Percentiles rank a stretch among this genome's conserved stretches.
Conservation (phyloP, 2,329 filamentous ascomycete genomes). For the Ophiostoma fasciatum region DNA sequence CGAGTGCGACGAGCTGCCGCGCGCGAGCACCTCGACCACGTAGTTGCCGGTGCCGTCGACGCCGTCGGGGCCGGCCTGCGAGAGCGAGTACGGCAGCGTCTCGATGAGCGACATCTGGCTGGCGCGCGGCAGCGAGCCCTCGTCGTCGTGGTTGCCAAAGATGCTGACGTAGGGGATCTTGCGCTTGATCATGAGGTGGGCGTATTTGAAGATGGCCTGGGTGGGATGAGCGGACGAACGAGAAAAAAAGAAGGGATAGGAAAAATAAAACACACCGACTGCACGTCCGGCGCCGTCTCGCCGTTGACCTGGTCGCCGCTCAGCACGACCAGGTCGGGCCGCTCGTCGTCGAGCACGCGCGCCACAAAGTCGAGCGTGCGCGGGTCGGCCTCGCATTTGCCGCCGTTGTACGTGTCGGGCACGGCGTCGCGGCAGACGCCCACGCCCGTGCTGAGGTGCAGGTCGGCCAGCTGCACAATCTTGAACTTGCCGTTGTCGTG, state of each 20-base stretch:
- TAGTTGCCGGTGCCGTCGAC: constrained; percentile 93
- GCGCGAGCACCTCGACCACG: constrained; percentile 75
- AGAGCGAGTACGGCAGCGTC: constrained; percentile 76
- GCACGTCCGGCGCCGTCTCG: constrained; percentile 78
- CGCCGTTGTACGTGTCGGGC: constrained; percentile 55
- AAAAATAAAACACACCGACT: constrained; percentile 44
- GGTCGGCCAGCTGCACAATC: constrained; percentile 89
- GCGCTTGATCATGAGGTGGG: constrained; percentile 67
- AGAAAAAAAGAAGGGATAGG: not conserved
- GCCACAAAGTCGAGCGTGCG: constrained; percentile 82
- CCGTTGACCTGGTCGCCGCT: constrained; percentile 95
- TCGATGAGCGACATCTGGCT: constrained; percentile 78
- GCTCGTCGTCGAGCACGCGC: constrained; percentile 76
- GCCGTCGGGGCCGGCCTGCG: constrained; percentile 65
- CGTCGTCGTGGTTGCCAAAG: constrained; percentile 96
- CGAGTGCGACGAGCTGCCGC: constrained; percentile 65
- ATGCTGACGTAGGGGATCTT: constrained; percentile 86
- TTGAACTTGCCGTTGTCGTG: constrained; percentile 88
- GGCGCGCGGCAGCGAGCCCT: constrained; percentile 61
- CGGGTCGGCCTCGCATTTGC: constrained; percentile 79
- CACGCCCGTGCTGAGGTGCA: constrained; percentile 83
- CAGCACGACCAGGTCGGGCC: constrained; percentile 80
- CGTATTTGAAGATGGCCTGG: constrained; percentile 83
- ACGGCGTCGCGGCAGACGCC: constrained; percentile 78
- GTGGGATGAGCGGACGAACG: not conserved